Percentiles rank a stretch among this genome's conserved stretches.
These are phyloP conservation scores for Manihot esculenta DNA, from an alignment of 441 rosid genomes.

Conservation along the genomic window DNA sequence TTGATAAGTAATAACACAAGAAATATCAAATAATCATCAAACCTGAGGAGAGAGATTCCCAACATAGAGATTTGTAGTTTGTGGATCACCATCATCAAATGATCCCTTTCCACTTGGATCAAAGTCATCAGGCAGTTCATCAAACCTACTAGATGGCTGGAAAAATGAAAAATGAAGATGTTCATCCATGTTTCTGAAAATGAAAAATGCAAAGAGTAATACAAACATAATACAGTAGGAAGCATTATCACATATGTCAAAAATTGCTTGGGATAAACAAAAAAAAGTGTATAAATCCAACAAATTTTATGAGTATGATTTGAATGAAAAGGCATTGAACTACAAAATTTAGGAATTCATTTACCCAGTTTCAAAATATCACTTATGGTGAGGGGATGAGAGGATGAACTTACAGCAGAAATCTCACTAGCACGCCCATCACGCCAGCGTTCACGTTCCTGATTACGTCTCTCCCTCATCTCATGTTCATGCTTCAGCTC, in stretches of 20 bases:
- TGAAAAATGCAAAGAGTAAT: neutral
- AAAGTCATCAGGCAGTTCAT: constrained; percentile 95
- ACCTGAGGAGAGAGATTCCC: constrained; percentile 99
- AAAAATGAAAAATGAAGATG: constrained; percentile 23
- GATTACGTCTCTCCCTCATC: constrained; percentile 93
- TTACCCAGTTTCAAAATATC: neutral
- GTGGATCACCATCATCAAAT: constrained; percentile 99
- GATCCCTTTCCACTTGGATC: constrained; percentile 99
- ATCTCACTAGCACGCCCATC: constrained; percentile 69
- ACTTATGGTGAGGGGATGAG: neutral
- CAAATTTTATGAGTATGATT: no score
- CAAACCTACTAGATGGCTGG: constrained; percentile 92
- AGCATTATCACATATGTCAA: constrained; percentile 4
- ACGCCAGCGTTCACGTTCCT: constrained; percentile 83
- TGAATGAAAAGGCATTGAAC: neutral
- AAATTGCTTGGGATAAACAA: neutral
- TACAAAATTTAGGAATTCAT: neutral
- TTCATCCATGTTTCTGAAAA: constrained; percentile 7
- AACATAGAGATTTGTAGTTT: constrained; percentile 95
- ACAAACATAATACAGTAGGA: neutral
- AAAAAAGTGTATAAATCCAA: no score
- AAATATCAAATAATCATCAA: constrained; percentile 17
- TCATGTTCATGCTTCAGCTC: constrained; percentile 99
- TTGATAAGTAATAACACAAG: neutral
- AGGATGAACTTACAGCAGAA: constrained; percentile 54